A percentile compares a stretch with the other conserved stretches of the same genome.
Conservation (phyloP, 1,284 basidiomycete species). For the Ceratobasidium sp. region DNA sequence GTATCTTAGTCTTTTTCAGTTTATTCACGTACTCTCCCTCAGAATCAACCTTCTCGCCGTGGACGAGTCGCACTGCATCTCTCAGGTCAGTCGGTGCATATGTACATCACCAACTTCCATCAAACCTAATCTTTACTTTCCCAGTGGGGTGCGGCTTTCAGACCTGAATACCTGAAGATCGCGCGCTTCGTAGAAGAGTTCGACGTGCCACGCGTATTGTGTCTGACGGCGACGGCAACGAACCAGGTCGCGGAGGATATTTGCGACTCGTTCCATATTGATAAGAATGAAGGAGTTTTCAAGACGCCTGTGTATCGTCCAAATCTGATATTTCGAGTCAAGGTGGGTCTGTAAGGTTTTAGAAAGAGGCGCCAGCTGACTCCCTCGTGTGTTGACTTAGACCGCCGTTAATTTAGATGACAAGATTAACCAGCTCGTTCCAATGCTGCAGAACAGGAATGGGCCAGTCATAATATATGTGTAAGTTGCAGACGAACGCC, state of each 20-base stretch:
- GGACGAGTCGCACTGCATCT: constrained; percentile 48
- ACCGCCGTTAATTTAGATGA: constrained; percentile 20
- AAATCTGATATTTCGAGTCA: constrained; percentile 44
- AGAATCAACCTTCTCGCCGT: constrained; percentile 47
- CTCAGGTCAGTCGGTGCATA: constrained; percentile 31
- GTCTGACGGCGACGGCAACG: constrained; percentile 48
- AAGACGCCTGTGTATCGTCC: constrained; percentile 45
- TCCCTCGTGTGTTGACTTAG: neutral
- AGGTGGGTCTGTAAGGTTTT: constrained; percentile 4
- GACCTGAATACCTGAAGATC: constrained; percentile 48
- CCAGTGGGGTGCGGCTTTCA: constrained; percentile 28
- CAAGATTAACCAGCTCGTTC: constrained; percentile 39
- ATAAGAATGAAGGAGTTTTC: constrained; percentile 43
- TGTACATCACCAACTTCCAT: constrained; percentile 14
- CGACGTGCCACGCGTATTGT: constrained; percentile 41
- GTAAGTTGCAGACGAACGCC: neutral
- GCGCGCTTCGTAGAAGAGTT: constrained; percentile 48
- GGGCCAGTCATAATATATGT: constrained; percentile 48
- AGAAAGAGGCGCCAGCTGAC: neutral
- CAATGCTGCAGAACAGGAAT: constrained; percentile 42
- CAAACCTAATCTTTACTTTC: constrained; percentile 14
- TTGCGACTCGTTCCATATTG: constrained; percentile 46
- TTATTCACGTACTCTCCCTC: neutral
- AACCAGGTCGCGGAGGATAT: constrained; percentile 47
- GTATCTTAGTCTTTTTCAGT: neutral